Percentiles rank a stretch among this genome's conserved stretches.
phyloP scores from a whole-genome alignment of 345 rosid genomes.

The Melaleuca alternifolia region DNA sequence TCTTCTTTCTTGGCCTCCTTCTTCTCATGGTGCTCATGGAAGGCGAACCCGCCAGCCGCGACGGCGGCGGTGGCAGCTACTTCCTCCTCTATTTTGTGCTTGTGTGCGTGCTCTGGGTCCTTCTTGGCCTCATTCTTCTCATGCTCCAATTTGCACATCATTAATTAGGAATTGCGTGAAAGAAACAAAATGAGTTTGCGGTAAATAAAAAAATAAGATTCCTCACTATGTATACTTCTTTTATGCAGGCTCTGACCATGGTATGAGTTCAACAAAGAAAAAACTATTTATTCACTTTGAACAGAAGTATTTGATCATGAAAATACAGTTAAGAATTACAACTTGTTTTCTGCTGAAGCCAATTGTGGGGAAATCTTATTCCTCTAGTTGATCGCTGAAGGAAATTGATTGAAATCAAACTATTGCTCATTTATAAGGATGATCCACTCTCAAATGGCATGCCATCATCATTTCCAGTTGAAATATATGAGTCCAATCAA shows the following conservation, averaged over 20 bases:
- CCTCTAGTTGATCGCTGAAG: background rate
- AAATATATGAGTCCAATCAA: too few species aligned
- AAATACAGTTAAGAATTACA: too few species aligned
- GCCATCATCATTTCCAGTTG: too few species aligned
- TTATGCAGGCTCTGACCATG: background rate
- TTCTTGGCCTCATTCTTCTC: constrained; percentile 28
- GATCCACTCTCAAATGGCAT: too few species aligned
- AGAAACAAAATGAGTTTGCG: background rate
- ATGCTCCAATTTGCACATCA: background rate
- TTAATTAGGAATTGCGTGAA: background rate
- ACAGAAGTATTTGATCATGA: too few species aligned
- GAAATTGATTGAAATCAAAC: background rate
- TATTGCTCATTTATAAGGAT: too few species aligned
- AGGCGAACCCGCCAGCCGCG: constrained; percentile 27
- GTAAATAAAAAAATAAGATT: background rate
- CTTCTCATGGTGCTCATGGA: constrained; percentile 55
- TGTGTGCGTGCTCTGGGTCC: constrained; percentile 48
- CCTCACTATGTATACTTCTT: background rate
- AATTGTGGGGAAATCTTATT: background rate
- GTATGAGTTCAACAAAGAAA: background rate
- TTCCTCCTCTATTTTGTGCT: constrained; percentile 44
- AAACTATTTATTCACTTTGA: too few species aligned
- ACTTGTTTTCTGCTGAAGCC: too few species aligned
- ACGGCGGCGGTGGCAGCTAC: constrained; percentile 28
- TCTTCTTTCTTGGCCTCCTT: constrained; percentile 26